Evolutionary conservation across 306 rosid genomes (phyloP).

Genomic region (Sphenostylis stenocarpa): DNA sequence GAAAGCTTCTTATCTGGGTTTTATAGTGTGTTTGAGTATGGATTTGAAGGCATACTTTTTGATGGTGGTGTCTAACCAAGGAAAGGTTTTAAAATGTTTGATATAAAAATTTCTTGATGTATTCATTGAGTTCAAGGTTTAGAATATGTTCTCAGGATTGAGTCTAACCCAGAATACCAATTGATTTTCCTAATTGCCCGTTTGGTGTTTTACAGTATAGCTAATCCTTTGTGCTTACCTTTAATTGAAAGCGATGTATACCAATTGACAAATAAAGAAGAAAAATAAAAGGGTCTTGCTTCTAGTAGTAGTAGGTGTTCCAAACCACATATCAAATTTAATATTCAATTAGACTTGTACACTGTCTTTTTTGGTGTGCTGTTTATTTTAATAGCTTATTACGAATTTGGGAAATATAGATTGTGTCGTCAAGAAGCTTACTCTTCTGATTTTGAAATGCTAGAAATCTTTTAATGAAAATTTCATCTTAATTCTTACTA

Average conservation of each 20-base stretch:
- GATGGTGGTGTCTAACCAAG: not conserved
- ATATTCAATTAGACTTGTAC: not conserved
- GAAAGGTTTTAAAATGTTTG: not conserved
- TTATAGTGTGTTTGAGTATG: not conserved
- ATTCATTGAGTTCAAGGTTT: constrained; percentile 7
- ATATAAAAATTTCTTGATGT: not conserved
- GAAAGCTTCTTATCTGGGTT: not conserved
- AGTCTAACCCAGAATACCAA: not conserved
- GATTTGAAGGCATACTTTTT: not conserved
- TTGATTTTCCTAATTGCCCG: not conserved
- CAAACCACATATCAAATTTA: constrained; percentile 6
- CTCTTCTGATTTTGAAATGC: constrained; percentile 9
- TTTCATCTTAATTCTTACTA: not conserved
- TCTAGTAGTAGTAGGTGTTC: constrained; percentile 1
- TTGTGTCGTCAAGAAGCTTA: constrained; percentile 7
- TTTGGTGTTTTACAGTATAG: not conserved
- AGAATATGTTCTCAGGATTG: not conserved
- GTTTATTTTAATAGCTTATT: not conserved
- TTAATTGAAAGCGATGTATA: not conserved
- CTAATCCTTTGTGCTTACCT: not conserved
- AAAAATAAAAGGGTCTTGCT: constrained; percentile 6
- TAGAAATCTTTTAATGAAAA: not conserved
- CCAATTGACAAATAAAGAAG: constrained; percentile 2
- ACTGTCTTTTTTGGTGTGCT: not conserved
- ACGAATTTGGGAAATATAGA: constrained; percentile 7